Conservation (phyloP, 2,329 filamentous ascomycete genomes). For the Helicocarpus griseus region DNA sequence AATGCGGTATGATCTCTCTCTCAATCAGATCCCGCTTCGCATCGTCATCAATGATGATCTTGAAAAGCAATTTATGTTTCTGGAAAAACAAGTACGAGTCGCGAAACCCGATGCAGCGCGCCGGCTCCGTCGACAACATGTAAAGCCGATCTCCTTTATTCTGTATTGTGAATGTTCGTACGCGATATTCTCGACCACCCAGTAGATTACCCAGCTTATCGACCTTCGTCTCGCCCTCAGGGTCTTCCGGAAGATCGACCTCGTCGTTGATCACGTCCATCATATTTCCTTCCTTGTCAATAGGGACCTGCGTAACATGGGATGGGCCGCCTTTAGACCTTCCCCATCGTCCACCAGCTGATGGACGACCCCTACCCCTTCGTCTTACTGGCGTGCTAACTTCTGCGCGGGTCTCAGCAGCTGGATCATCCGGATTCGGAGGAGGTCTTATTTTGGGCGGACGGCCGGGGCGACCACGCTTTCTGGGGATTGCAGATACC, state of each 20-base stretch:
- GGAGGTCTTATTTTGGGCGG: constrained; percentile 77
- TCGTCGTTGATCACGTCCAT: constrained; percentile 89
- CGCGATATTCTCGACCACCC: constrained; percentile 83
- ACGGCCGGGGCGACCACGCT: constrained; percentile 61
- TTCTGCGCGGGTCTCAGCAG: constrained; percentile 33
- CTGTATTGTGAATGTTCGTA: constrained; percentile 84
- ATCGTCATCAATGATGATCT: constrained; percentile 96
- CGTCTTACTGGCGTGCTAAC: constrained; percentile 46
- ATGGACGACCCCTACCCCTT: constrained; percentile 51
- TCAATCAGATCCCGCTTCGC: constrained; percentile 96
- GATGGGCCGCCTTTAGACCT: constrained; percentile 61
- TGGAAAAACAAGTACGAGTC: constrained; percentile 99
- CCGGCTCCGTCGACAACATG: constrained; percentile 97
- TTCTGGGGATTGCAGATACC: constrained; percentile 54
- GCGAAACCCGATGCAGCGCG: constrained; percentile 89
- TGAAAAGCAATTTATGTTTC: constrained; percentile 91
- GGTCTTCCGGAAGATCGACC: constrained; percentile 75
- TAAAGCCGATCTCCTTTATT: constrained; percentile 79
- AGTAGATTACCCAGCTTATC: constrained; percentile 77
- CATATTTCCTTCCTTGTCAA: constrained; percentile 89
- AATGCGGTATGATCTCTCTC: constrained; percentile 89
- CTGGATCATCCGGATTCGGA: constrained; percentile 42
- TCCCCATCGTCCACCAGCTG: constrained; percentile 58
- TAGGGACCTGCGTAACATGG: constrained; percentile 70
- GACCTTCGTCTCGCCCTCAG: constrained; percentile 86